Base-by-base conservation (phyloP, 2,329 filamentous ascomycete genomes). In the Trichoderma sp. region DNA sequence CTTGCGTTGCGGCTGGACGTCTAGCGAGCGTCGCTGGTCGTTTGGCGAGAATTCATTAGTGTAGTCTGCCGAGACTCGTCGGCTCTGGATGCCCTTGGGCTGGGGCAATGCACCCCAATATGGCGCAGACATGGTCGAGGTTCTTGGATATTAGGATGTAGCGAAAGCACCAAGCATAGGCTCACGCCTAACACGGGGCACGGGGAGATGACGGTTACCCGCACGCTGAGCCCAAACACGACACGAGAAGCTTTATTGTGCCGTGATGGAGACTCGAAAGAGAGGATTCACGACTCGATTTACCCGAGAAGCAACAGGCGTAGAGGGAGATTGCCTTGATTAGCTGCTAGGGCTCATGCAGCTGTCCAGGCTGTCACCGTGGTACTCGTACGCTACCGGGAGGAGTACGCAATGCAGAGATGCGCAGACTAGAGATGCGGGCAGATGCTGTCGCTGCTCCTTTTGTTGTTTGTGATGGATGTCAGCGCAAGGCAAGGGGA, bases 81-180 rank as follows among this genome's bases (percentile, higher is more conserved):
- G 83, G 73, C 77, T 75, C 68, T 77, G 80, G 76, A 78, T 73
- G 75, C 82, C 77, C 75, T 84, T 86, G 66, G 85, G 81, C 73
- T 83, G 80, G 72, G 88, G 87, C 73, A 90, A 82, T 77, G 88
- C 81, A 78, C 87, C 87, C 88, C 88, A 89, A 81, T 89, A 90
- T 50, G 86, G 85, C 43, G 67, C 67, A 69, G 85, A 81, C 84
- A 86, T 87, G 79, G 78, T 77, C 34, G 43, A 47, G 67, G 15
- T 32, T 59, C n/a, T 34, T 15, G 36, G 30, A 50, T 17, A 61
- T 43, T 50, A 58, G 55, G 30, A 26, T 28, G 23, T 15, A n/a
- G n/a, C n/a, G 36, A 68, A 53, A n/a, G 3, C 34, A 59, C 34
- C 50, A 32, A 68, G 34, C 13, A 58, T 43, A 20, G 65, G 65